A percentile compares a stretch with the other conserved stretches of the same genome.
Evolutionary conservation across 2,329 filamentous ascomycete species (phyloP).

Genomic region (Triangularia verruculosa): DNA sequence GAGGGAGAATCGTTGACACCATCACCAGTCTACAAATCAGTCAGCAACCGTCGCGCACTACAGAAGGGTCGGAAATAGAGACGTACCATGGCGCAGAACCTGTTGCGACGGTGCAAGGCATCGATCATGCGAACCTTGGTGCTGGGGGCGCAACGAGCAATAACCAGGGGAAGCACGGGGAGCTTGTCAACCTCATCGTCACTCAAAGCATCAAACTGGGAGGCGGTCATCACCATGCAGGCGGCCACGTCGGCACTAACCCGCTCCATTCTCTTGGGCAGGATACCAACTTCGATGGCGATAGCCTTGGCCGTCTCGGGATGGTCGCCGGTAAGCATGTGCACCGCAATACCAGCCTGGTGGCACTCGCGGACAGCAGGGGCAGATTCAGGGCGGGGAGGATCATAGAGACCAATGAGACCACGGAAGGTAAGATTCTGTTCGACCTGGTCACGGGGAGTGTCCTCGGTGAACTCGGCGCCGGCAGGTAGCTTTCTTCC

Average conservation of each 20-base stretch:
- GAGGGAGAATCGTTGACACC: constrained; percentile 74
- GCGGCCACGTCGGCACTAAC: constrained; percentile 54
- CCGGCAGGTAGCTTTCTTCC: constrained; percentile 40
- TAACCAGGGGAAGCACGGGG: constrained; percentile 61
- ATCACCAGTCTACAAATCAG: constrained; percentile 53
- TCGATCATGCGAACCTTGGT: constrained; percentile 74
- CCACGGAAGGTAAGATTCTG: constrained; percentile 60
- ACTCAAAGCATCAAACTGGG: constrained; percentile 60
- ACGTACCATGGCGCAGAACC: constrained; percentile 62
- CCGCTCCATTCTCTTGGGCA: constrained; percentile 46
- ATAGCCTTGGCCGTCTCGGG: constrained; percentile 66
- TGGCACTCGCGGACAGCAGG: constrained; percentile 59
- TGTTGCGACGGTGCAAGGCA: constrained; percentile 63
- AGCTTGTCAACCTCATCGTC: constrained; percentile 62
- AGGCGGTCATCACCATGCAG: constrained; percentile 63
- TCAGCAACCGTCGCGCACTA: neutral
- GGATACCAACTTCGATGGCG: constrained; percentile 62
- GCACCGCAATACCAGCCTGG: constrained; percentile 60
- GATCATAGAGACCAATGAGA: constrained; percentile 70
- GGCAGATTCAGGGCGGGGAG: constrained; percentile 65
- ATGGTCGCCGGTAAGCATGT: constrained; percentile 69
- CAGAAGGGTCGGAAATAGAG: neutral
- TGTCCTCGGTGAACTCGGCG: constrained; percentile 20
- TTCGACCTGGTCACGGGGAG: constrained; percentile 53
- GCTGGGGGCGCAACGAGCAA: constrained; percentile 66